Conservation (phyloP, 1,284 basidiomycete species). For the Naganishia liquefaciens region DNA sequence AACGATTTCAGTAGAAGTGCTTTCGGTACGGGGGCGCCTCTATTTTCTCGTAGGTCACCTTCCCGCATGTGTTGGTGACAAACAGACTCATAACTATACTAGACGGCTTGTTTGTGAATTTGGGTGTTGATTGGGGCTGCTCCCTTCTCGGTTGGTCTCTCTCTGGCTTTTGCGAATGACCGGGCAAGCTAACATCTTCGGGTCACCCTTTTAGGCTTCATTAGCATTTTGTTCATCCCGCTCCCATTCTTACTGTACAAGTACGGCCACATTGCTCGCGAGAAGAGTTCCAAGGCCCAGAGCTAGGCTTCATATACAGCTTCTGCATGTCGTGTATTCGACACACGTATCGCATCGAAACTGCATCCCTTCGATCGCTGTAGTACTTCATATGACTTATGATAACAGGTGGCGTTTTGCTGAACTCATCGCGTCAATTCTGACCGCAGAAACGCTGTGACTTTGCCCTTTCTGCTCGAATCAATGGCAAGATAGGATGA, state of each 20-base stretch:
- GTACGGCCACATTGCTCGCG: background rate
- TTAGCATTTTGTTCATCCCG: too few relatives aligned
- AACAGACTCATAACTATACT: too few relatives aligned
- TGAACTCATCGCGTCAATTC: too few relatives aligned
- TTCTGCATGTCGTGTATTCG: too few relatives aligned
- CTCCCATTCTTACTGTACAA: conserved; percentile 33
- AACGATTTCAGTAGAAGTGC: conserved; percentile 33
- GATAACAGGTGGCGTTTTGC: too few relatives aligned
- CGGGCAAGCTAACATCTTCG: conserved; percentile 3
- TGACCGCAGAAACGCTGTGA: too few relatives aligned
- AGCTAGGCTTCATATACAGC: background rate
- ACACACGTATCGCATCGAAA: too few relatives aligned
- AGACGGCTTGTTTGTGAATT: conserved; percentile 37
- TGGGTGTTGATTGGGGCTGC: conserved; percentile 42
- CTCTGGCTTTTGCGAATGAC: conserved; percentile 34
- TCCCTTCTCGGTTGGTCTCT: conserved; percentile 39
- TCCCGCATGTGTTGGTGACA: too few relatives aligned
- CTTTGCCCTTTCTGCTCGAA: too few relatives aligned
- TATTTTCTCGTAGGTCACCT: conserved; percentile 10
- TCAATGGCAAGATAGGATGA: too few relatives aligned
- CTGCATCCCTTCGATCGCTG: too few relatives aligned
- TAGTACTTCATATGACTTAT: too few relatives aligned
- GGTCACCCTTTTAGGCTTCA: conserved; percentile 34
- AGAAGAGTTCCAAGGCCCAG: conserved; percentile 10
- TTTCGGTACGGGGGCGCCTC: conserved; percentile 31